phyloP scores from a whole-genome alignment of 2,329 filamentous ascomycete genomes.

The Gremmenia infestans region DNA sequence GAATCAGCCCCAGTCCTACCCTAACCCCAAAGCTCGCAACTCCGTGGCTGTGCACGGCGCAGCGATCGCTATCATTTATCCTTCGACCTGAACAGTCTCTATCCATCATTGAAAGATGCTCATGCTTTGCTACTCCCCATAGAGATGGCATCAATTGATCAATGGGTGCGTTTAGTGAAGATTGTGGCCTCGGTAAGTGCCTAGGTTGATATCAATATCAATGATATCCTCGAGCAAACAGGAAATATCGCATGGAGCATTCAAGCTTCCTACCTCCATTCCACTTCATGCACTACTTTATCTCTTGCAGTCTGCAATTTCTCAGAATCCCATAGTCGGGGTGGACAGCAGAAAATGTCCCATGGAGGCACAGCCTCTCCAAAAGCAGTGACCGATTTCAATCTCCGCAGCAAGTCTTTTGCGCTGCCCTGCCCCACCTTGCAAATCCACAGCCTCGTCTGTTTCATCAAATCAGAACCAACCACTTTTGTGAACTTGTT shows the following conservation, averaged over 20 bases:
- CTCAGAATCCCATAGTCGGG: background rate
- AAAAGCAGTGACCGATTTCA: background rate
- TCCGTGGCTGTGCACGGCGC: slow-evolving; percentile 1
- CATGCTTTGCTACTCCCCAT: background rate
- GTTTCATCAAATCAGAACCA: background rate
- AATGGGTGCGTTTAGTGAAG: background rate
- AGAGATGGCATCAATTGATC: background rate
- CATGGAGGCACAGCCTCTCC: background rate
- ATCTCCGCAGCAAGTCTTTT: background rate
- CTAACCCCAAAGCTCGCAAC: background rate
- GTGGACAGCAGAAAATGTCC: background rate
- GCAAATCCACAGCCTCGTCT: background rate
- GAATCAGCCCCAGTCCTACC: background rate
- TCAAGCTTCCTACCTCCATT: background rate
- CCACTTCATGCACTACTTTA: background rate
- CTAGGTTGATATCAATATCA: no score
- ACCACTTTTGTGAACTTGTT: background rate
- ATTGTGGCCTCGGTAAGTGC: no score
- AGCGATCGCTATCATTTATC: background rate
- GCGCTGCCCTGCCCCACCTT: background rate
- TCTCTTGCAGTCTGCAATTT: background rate
- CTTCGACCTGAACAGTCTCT: background rate
- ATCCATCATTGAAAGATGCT: background rate
- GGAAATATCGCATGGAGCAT: background rate
- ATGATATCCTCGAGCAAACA: background rate